Evolutionary conservation across 2,329 filamentous ascomycete genomes (phyloP).

Genomic region (Colletotrichum lini): DNA sequence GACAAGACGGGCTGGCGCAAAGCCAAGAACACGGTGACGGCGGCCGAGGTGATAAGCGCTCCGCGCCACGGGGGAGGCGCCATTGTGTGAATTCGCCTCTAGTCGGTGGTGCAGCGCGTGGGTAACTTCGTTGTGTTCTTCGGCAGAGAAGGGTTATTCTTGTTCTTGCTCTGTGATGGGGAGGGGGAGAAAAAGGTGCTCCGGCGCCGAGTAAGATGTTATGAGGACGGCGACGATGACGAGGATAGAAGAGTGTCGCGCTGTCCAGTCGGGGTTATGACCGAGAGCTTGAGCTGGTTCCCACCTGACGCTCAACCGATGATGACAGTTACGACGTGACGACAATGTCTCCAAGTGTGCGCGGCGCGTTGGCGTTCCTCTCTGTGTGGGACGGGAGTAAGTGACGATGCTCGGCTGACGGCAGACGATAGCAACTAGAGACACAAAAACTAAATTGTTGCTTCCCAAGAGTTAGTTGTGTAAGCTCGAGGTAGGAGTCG

Average conservation of each 20-base stretch:
- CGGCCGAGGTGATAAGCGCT: slow-evolving; percentile 32
- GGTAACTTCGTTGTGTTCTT: neutral
- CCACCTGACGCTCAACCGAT: no score
- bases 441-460: neutral
- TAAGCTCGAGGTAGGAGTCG: slow-evolving; percentile 21
- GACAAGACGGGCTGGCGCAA: slow-evolving; percentile 47
- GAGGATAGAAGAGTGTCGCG: no score
- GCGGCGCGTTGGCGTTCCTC: neutral
- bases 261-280: no score
- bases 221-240: no score
- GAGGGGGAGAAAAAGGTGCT: neutral
- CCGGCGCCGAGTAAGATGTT: no score
- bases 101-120: neutral
- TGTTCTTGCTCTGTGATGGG: neutral
- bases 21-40: slow-evolving; percentile 29
- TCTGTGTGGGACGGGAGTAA: neutral
- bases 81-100: slow-evolving; percentile 23
- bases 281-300: no score
- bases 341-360: neutral
- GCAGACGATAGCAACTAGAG: neutral
- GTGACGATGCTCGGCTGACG: neutral
- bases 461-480: neutral
- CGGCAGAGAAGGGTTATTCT: neutral
- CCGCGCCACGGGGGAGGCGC: slow-evolving; percentile 32
- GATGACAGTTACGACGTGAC: no score